Evolutionary conservation across 441 rosid species (phyloP).

Genomic region (Rhodomyrtus psidioides): DNA sequence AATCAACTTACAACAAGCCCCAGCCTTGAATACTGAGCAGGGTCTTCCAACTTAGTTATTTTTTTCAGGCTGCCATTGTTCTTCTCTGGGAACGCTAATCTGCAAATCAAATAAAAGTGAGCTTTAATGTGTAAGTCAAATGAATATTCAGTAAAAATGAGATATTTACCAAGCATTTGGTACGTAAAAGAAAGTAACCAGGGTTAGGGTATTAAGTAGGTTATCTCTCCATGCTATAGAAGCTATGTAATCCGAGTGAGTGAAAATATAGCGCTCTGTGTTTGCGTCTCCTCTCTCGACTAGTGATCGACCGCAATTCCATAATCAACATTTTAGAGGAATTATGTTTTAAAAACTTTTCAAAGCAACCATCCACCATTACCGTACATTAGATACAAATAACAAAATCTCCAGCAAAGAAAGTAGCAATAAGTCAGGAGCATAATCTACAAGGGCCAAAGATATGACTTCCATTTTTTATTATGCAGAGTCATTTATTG

Average conservation of each 20-base stretch:
- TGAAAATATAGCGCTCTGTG: background rate
- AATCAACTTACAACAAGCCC: slow-evolving; percentile 64
- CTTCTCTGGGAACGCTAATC: slow-evolving; percentile 82
- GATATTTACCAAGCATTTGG: background rate
- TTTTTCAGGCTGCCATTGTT: slow-evolving; percentile 71
- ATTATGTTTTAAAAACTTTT: background rate
- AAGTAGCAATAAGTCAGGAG: background rate
- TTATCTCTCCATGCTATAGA: background rate
- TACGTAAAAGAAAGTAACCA: background rate
- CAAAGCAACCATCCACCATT: background rate
- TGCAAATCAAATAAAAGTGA: slow-evolving; percentile 15
- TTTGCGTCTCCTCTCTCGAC: background rate
- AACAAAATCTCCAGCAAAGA: background rate
- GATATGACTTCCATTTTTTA: background rate
- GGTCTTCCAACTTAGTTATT: slow-evolving; percentile 68
- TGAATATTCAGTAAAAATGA: background rate
- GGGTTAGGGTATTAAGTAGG: background rate
- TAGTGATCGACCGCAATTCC: background rate
- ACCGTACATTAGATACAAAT: background rate
- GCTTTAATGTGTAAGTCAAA: background rate
- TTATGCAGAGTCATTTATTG: background rate
- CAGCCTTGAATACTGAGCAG: slow-evolving; percentile 54
- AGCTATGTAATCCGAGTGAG: background rate
- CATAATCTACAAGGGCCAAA: background rate
- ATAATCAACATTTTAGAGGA: background rate